These are phyloP conservation scores for Vitis hybrid DNA, from an alignment of 177 flowering plant genomes.

Conservation along the genomic window DNA sequence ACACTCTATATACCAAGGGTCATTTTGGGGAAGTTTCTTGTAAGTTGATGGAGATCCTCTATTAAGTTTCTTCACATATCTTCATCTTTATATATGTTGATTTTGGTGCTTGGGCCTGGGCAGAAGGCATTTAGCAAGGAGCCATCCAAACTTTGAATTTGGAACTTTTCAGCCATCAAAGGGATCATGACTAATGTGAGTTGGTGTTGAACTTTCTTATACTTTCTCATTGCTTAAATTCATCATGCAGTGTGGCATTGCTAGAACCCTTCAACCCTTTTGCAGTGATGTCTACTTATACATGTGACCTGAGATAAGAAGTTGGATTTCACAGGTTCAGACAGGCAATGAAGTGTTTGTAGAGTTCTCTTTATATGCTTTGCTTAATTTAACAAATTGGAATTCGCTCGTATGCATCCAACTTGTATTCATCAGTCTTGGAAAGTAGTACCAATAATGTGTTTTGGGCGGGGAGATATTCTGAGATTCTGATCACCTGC, in stretches of 20 bases:
- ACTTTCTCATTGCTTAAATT: background rate
- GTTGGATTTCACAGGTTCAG: background rate
- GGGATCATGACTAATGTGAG: too few species aligned
- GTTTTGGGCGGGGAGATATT: too few species aligned
- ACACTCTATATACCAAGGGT: background rate
- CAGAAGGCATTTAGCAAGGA: conserved; percentile 5
- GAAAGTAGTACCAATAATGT: background rate
- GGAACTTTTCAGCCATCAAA: too few species aligned
- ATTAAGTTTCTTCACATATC: background rate
- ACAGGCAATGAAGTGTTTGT: background rate
- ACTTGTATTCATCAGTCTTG: background rate
- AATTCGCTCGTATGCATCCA: background rate
- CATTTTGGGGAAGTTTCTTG: background rate
- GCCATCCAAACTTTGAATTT: background rate
- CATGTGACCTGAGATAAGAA: background rate
- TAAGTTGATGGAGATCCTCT: background rate
- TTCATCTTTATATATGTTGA: background rate
- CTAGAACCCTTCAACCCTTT: too few species aligned
- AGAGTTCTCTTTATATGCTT: background rate
- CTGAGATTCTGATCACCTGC: too few species aligned
- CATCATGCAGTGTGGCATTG: background rate
- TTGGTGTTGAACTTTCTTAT: background rate
- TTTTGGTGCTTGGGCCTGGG: conserved; percentile 1
- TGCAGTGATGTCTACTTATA: background rate
- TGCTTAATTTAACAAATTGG: background rate